Evolutionary conservation across 2,329 filamentous ascomycete species (phyloP).

Genomic region (Clonostachys chloroleuca): DNA sequence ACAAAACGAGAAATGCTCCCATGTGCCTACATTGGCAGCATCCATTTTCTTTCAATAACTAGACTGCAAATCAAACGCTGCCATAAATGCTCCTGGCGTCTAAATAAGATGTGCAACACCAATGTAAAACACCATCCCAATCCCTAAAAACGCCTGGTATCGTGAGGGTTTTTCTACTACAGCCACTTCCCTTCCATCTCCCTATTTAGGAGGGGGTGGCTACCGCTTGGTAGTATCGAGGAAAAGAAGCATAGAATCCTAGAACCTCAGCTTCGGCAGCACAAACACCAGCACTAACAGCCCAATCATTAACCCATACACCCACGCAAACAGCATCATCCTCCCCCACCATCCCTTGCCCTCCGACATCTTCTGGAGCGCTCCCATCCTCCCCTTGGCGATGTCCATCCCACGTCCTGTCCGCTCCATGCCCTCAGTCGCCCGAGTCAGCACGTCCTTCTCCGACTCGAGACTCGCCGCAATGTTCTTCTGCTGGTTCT

Average conservation of each 20-base stretch:
- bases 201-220: no score
- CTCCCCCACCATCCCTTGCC: slow-evolving; percentile 84
- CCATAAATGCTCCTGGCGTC: no score
- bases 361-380: slow-evolving; percentile 75
- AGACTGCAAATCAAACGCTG: no score
- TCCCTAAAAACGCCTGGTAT: no score
- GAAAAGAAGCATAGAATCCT: neutral
- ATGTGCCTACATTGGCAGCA: no score
- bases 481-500: slow-evolving; percentile 70
- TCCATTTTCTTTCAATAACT: no score
- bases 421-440: slow-evolving; percentile 71
- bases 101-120: no score
- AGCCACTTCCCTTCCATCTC: no score
- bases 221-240: neutral
- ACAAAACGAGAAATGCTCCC: no score
- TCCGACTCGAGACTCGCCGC: slow-evolving; percentile 65
- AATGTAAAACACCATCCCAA: no score
- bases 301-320: slow-evolving; percentile 75
- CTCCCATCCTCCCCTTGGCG: slow-evolving; percentile 73
- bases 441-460: slow-evolving; percentile 66
- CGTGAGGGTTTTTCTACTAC: no score
- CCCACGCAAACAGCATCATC: slow-evolving; percentile 79
- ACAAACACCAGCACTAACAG: slow-evolving; percentile 79
- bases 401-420: slow-evolving; percentile 73
- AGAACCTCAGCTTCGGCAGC: slow-evolving; percentile 85